Evolutionary conservation across 2,329 filamentous ascomycete species (phyloP), one percentile per base, ranked within the genome.

Genomic region (Hypoxylon sp.): DNA sequence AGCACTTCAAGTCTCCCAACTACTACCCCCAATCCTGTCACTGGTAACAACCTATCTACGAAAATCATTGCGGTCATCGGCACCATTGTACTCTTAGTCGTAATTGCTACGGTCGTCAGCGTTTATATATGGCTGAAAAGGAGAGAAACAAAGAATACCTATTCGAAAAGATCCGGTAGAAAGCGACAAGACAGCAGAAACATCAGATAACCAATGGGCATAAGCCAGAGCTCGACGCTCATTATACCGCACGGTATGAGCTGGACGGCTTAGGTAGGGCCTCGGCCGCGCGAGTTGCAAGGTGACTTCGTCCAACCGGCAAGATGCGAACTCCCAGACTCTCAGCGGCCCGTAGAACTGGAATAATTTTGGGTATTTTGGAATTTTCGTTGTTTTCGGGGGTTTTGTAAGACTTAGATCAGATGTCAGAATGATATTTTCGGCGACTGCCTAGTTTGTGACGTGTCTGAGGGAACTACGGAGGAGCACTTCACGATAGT

Each of bases 211-310:
- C 14, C 25, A 32, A n/a, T 60, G 57, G 57, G 48, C 57, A 52
- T 19, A 61, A 61, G 30, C 49, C 58, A 3, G 58, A 61, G 58
- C 49, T 61, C n/a, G 58, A 53, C 13, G 49, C 36, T 38, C 5
- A 14, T 13, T 14, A 48, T n/a, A 51, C 17, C 17, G 36, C 41
- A 9, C 49, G 49, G 11, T 19, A 53, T 30, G 58, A 61, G 38
- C 19, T 61, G 2, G 36, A 23, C 5, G 13, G n/a, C 19, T 10
- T 19, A 11, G 36, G 34, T 19, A 11, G 36, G 34, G 11, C 9
- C 14, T 34, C 21, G 23, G 30, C 36, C 19, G 9, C 49, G 34
- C 10, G 58, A 61, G 17, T 13, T 46, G n/a, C 49, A 34, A 17
- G 49, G 58, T 28, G 17, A 56, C 19, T 38, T 21, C 5, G n/a